Percentiles rank a stretch among this genome's conserved stretches.
Conservation (phyloP, 2,329 filamentous ascomycete species). For the Talaromyces sp. region DNA sequence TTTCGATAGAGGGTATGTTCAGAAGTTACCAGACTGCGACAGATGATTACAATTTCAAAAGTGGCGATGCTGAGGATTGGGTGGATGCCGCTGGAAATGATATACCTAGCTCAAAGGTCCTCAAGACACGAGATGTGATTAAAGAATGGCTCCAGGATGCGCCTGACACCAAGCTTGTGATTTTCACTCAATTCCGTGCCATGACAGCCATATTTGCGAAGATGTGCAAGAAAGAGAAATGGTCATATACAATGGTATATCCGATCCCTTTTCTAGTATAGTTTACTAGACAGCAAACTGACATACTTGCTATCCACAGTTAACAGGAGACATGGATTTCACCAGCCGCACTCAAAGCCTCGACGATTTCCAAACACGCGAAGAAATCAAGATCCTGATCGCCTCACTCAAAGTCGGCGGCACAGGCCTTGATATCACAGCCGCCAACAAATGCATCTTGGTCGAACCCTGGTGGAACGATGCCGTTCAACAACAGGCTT, state of each 20-base stretch:
- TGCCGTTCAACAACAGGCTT: slow-evolving; percentile 54
- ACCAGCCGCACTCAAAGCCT: slow-evolving; percentile 45
- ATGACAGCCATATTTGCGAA: slow-evolving; percentile 49
- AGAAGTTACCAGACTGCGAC: slow-evolving; percentile 11
- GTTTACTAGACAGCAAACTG: background rate
- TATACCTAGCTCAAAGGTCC: slow-evolving; percentile 39
- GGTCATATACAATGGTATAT: slow-evolving; percentile 27
- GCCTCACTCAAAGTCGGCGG: slow-evolving; percentile 55
- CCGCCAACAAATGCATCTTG: slow-evolving; percentile 55
- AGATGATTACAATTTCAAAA: slow-evolving; percentile 20
- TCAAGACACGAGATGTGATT: slow-evolving; percentile 30
- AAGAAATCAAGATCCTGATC: slow-evolving; percentile 46
- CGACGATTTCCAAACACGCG: slow-evolving; percentile 40
- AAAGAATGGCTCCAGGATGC: slow-evolving; percentile 41
- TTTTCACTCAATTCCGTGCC: slow-evolving; percentile 56
- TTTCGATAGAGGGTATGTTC: slow-evolving; percentile 5
- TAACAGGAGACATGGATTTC: slow-evolving; percentile 43
- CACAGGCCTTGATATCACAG: slow-evolving; percentile 55
- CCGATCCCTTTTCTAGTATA: background rate
- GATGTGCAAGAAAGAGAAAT: slow-evolving; percentile 47
- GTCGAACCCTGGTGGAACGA: slow-evolving; percentile 60
- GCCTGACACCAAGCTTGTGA: slow-evolving; percentile 50
- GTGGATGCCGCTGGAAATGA: slow-evolving; percentile 20
- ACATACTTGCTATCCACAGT: background rate
- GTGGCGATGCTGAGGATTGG: slow-evolving; percentile 25